Base-by-base conservation (phyloP, 2,329 filamentous ascomycete genomes). In the Penicillium sp. region DNA sequence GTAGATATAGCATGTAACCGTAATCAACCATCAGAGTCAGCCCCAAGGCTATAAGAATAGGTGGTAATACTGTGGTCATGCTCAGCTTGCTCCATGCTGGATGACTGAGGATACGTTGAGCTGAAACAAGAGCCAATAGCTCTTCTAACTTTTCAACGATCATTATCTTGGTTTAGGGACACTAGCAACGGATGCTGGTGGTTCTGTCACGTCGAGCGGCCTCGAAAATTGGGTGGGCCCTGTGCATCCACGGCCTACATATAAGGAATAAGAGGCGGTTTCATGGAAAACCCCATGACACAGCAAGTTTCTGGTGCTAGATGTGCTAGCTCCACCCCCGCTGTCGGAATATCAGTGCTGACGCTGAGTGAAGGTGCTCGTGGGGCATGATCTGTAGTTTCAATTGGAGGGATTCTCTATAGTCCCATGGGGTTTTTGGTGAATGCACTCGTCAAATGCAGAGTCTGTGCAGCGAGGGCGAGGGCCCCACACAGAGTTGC, bases 1-100 rank as follows among this genome's bases (percentile, higher is more conserved):
- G 62, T 25, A 73, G 54, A 53, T 67, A 59, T 14, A 71, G 57
- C 69, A 71, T 73, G 22, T 65, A 59, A 4, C 61, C 64, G 64
- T 72, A 71, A 52, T 71, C 69, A 46, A 60, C 46, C 8, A 65
- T 33, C 4, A 71, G 37, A 6, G 65, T 52, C 1, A 65, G 5
- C 2, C 42, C 19, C 25, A 60, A 16, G 16, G 28, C 37, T 14
- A 35, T 30, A 13, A 57, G 26, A 4, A 55, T 30, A n/a, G 14
- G 19, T 4, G 42, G 42, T 25, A 33, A 35, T 48, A 48, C n/a
- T 8, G 53, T 26, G 7, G 40, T 19, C 16, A 48, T 28, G 28
- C 33, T 46, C 22, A 43, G 8, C 11, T 52, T 42, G 22, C 48
- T 51, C 55, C 35, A 43, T 52, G 14, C 35, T 51, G 55, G 19